These are phyloP conservation scores for Colletotrichum siamense DNA, from an alignment of 2,329 filamentous ascomycete genomes.

Conservation along the genomic window DNA sequence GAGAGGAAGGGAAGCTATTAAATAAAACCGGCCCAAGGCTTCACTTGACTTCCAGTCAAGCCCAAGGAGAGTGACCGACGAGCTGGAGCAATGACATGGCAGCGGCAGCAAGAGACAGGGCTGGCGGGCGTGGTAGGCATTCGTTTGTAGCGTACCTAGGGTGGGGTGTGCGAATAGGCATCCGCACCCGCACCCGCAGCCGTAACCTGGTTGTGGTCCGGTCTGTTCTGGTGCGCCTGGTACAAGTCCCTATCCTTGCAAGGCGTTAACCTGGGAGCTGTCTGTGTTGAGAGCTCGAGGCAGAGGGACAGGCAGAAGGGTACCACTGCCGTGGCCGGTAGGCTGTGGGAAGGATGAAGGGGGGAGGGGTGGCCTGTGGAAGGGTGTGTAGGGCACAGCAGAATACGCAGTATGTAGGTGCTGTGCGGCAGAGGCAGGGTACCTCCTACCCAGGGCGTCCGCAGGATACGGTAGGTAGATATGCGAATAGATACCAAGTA, in stretches of 20 bases:
- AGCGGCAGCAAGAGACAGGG: slow-evolving; percentile 11
- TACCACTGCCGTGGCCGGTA: slow-evolving; percentile 4
- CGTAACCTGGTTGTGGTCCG: background rate
- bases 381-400: background rate
- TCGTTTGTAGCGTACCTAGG: background rate
- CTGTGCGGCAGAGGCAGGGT: background rate
- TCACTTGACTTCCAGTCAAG: background rate
- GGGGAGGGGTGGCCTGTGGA: background rate
- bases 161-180: background rate
- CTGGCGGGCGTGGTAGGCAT: background rate
- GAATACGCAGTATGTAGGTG: background rate
- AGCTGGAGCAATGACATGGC: slow-evolving; percentile 10
- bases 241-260: background rate
- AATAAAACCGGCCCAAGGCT: slow-evolving; percentile 17
- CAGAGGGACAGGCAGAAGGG: background rate
- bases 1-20: slow-evolving; percentile 16
- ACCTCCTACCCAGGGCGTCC: background rate
- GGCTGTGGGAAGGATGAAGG: background rate
- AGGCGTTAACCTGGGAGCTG: slow-evolving; percentile 1
- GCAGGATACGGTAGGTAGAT: background rate
- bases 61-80: slow-evolving; percentile 1
- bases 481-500: background rate
- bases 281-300: background rate
- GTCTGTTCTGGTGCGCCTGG: background rate
- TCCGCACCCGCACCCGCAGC: background rate